These are phyloP conservation scores for Globisporangium cederbergense DNA, from an alignment of 352 stramenopile genomes.

Conservation along the genomic window DNA sequence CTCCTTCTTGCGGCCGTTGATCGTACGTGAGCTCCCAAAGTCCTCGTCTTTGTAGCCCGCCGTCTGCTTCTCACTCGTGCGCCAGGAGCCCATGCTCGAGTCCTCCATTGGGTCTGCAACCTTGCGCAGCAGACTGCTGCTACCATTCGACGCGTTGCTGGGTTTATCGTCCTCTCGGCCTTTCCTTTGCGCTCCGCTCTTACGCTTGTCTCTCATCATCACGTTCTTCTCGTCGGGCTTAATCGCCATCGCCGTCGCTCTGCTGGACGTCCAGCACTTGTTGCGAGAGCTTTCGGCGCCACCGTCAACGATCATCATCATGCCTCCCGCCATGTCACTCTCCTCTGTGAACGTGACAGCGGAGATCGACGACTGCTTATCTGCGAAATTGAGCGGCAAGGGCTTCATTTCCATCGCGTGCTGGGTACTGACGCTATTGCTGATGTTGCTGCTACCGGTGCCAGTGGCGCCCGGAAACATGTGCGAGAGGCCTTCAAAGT, in stretches of 20 bases:
- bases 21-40: conserved; percentile 15
- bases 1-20: conserved; percentile 30
- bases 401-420: conserved; percentile 27
- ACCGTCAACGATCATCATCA: conserved; percentile 20
- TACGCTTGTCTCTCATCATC: conserved; percentile 36
- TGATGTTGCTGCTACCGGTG: conserved; percentile 9
- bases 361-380: conserved; percentile 25
- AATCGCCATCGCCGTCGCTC: background rate
- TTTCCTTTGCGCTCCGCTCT: conserved; percentile 31
- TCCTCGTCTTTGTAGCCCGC: conserved; percentile 35
- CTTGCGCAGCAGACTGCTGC: conserved; percentile 36
- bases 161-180: conserved; percentile 33
- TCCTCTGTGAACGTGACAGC: conserved; percentile 19
- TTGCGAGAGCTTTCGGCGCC: conserved; percentile 33
- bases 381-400: conserved; percentile 23
- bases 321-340: conserved; percentile 10
- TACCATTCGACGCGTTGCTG: conserved; percentile 12
- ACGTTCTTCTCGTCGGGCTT: conserved; percentile 39
- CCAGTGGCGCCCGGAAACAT: background rate
- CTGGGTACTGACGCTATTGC: background rate
- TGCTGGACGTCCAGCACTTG: conserved; percentile 34
- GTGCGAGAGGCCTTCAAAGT: conserved; percentile 77
- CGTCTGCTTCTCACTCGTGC: conserved; percentile 10
- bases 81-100: conserved; percentile 11
- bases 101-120: conserved; percentile 29